These are phyloP conservation scores for Scheffersomyces lignosus DNA, from an alignment of 805 yeast genomes.

Conservation along the genomic window DNA sequence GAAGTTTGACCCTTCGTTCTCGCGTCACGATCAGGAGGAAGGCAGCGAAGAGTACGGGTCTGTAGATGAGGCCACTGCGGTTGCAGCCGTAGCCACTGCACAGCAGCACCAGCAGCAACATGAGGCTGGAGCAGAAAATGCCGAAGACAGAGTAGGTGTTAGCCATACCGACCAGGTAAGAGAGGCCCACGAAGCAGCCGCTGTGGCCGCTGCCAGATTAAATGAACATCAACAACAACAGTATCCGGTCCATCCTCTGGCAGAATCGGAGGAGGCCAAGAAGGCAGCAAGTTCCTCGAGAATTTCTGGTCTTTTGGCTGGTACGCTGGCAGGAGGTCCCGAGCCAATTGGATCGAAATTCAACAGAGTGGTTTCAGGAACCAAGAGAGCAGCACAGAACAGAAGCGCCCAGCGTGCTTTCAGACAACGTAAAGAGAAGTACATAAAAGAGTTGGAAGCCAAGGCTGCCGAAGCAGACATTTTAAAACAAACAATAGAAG, in stretches of 20 bases:
- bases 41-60: slow-evolving; percentile 19
- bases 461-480: slow-evolving; percentile 63
- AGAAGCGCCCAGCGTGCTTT: slow-evolving; percentile 91
- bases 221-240: slow-evolving; percentile 2
- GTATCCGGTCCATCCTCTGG: no score
- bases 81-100: slow-evolving; percentile 25
- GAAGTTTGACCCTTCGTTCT: slow-evolving; percentile 33
- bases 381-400: slow-evolving; percentile 90
- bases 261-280: slow-evolving; percentile 4
- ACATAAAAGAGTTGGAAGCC: slow-evolving; percentile 75
- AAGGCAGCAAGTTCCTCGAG: slow-evolving; percentile 1
- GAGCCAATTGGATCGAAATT: slow-evolving; percentile 2
- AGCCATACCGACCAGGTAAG: slow-evolving; percentile 8
- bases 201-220: slow-evolving; percentile 2
- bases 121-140: slow-evolving; percentile 2
- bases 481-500: slow-evolving; percentile 64
- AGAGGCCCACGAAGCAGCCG: slow-evolving; percentile 8
- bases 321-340: slow-evolving; percentile 1
- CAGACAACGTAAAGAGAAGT: slow-evolving; percentile 78
- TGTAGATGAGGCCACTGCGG: slow-evolving; percentile 26
- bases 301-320: not conserved
- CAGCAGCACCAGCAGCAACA: slow-evolving; percentile 9
- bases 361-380: slow-evolving; percentile 52
- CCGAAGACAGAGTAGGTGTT: slow-evolving; percentile 7
- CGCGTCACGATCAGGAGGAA: slow-evolving; percentile 18